phyloP scores from a whole-genome alignment of 352 stramenopile species.

The Phytophthora fragariaefolia region DNA sequence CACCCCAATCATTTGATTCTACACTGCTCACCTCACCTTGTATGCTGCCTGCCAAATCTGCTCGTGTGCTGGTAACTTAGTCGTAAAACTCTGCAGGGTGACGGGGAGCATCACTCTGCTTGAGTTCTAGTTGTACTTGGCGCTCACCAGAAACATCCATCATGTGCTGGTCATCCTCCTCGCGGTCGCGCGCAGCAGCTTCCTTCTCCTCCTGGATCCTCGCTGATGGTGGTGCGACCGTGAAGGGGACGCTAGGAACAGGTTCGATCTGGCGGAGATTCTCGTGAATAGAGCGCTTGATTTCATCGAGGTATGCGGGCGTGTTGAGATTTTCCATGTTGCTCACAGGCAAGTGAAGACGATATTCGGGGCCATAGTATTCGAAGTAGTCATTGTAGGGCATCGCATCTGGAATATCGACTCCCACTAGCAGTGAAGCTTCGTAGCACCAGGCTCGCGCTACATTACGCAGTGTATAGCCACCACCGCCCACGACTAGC shows the following conservation, averaged over 20 bases:
- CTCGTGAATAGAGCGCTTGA: slow-evolving; percentile 92
- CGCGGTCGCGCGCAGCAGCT: slow-evolving; percentile 52
- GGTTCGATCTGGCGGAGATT: slow-evolving; percentile 96
- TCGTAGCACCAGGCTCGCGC: slow-evolving; percentile 95
- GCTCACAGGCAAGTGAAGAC: slow-evolving; percentile 96
- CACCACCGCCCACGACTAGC: slow-evolving; percentile 96
- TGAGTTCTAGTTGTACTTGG: slow-evolving; percentile 60
- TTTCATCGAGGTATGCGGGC: slow-evolving; percentile 89
- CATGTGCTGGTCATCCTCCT: slow-evolving; percentile 73
- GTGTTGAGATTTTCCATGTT: slow-evolving; percentile 99
- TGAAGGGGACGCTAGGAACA: slow-evolving; percentile 97
- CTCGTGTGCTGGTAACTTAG: slow-evolving; percentile 37
- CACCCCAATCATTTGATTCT: slow-evolving; percentile 8
- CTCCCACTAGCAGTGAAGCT: slow-evolving; percentile 94
- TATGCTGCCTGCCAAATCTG: slow-evolving; percentile 4
- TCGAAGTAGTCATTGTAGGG: slow-evolving; percentile 99
- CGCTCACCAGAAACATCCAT: slow-evolving; percentile 71
- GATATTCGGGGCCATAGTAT: slow-evolving; percentile 99
- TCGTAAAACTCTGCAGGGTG: slow-evolving; percentile 85
- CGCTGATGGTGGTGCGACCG: slow-evolving; percentile 74
- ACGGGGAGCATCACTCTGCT: slow-evolving; percentile 56
- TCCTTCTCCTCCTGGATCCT: slow-evolving; percentile 56
- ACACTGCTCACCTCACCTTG: slow-evolving; percentile 18
- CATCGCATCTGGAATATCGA: slow-evolving; percentile 94
- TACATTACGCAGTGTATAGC: slow-evolving; percentile 99